Evolutionary conservation across 163 green algal species (phyloP).

Genomic region (Chlorella variabilis): DNA sequence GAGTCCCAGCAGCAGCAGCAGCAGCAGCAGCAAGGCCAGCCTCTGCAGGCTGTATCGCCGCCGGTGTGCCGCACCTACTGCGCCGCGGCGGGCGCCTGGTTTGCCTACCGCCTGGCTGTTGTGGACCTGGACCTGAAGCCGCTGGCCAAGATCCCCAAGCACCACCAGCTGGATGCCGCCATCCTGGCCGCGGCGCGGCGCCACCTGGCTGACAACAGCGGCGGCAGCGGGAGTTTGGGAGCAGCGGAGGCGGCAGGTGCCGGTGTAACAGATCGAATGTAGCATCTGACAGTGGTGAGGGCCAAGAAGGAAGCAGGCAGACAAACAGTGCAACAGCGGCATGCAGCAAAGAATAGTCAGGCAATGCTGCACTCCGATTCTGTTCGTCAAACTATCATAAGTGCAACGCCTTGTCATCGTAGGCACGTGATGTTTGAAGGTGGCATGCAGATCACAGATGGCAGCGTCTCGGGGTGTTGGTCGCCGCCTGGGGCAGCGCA

Average conservation of each 20-base stretch:
- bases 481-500: no score
- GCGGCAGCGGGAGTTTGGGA: not conserved
- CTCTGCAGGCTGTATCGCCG: not conserved
- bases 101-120: slow-evolving; percentile 17
- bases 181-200: not conserved
- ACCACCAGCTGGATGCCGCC: not conserved
- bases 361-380: no score
- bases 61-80: not conserved
- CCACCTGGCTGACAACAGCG: not conserved
- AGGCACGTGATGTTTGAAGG: no score
- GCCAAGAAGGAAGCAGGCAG: no score
- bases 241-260: not conserved
- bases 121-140: slow-evolving; percentile 52
- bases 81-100: not conserved
- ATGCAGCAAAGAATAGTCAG: no score
- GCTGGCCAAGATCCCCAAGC: slow-evolving; percentile 5
- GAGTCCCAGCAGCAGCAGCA: not conserved
- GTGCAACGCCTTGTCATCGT: no score
- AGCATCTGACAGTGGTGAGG: no score
- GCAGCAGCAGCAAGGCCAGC: not conserved
- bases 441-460: no score
- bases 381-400: no score
- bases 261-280: not conserved
- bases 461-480: no score
- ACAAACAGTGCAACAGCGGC: no score